phyloP scores from a whole-genome alignment of 208 protist genomes.

The Wallacemonas collosoma region DNA sequence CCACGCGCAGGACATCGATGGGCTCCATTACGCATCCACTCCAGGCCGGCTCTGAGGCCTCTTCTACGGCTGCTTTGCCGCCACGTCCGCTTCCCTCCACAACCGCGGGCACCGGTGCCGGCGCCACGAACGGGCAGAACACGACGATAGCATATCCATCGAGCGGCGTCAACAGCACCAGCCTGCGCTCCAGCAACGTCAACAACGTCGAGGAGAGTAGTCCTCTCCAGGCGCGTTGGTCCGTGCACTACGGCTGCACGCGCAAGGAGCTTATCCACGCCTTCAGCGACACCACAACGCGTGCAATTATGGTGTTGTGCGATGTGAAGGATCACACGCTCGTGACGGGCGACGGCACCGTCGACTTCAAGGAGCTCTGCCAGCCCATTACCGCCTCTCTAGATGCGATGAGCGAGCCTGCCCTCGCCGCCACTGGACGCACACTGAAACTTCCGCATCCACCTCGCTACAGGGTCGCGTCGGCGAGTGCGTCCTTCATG shows the following conservation, averaged over 20 bases:
- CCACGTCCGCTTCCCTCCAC: not conserved
- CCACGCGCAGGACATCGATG: conserved; percentile 24
- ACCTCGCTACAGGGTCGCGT: not conserved
- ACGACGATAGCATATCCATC: not conserved
- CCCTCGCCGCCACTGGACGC: not conserved
- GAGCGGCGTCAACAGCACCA: not conserved
- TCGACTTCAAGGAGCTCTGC: conserved; percentile 24
- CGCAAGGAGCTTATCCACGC: conserved; percentile 77
- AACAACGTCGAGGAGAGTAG: not conserved
- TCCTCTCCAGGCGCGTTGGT: conserved; percentile 30
- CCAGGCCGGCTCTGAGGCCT: not conserved
- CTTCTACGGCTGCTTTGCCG: not conserved
- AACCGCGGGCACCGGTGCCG: not conserved
- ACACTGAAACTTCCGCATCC: not conserved
- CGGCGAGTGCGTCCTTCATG: conserved; percentile 7
- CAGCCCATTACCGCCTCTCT: conserved; percentile 11
- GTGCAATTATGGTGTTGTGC: conserved; percentile 62
- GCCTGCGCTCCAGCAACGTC: not conserved
- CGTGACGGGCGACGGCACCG: conserved; percentile 71
- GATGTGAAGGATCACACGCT: conserved; percentile 31
- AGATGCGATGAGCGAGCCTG: conserved; percentile 2
- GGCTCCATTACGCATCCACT: conserved; percentile 2
- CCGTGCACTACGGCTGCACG: conserved; percentile 65
- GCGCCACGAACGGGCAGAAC: not conserved
- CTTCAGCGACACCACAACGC: conserved; percentile 43